Percentiles rank a stretch among this genome's conserved stretches.
phyloP scores from a whole-genome alignment of 2,329 filamentous ascomycete species.

The Venturia oleaginea region DNA sequence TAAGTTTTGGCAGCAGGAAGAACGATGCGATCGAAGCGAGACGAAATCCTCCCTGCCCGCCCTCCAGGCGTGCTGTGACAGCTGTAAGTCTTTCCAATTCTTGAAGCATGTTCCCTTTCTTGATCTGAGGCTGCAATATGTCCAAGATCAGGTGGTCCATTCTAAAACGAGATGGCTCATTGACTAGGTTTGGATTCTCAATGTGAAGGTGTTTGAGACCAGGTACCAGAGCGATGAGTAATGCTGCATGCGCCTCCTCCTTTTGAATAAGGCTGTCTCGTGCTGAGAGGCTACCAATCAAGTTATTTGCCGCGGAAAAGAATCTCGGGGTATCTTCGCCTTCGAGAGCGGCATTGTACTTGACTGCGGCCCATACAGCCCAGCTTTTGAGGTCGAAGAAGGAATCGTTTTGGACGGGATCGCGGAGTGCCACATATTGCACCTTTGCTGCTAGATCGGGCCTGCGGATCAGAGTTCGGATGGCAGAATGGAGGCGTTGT shows the following conservation, averaged over 20 bases:
- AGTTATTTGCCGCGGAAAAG: not conserved
- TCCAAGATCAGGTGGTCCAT: constrained; percentile 13
- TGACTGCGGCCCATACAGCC: constrained; percentile 7
- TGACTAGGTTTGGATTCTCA: constrained; percentile 3
- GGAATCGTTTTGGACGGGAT: not conserved
- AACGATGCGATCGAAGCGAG: constrained; percentile 11
- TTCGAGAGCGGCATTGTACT: constrained; percentile 8
- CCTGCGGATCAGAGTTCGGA: constrained; percentile 8
- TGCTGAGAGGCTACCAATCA: not conserved
- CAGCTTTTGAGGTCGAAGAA: constrained; percentile 13
- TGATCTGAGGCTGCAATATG: constrained; percentile 6
- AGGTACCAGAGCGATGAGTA: constrained; percentile 7
- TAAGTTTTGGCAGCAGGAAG: constrained; percentile 12
- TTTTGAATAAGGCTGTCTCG: not conserved
- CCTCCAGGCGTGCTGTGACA: constrained; percentile 11
- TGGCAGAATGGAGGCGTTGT: constrained; percentile 1
- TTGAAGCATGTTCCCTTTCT: constrained; percentile 5
- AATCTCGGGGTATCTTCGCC: constrained; percentile 8
- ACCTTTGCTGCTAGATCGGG: constrained; percentile 10
- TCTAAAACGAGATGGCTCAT: constrained; percentile 8
- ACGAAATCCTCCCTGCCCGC: constrained; percentile 13
- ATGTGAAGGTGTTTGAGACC: constrained; percentile 7
- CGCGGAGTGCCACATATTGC: constrained; percentile 2
- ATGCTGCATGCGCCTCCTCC: constrained; percentile 13
- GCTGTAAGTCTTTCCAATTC: constrained; percentile 5